Percentiles rank a stretch among this genome's conserved stretches.
Evolutionary conservation across 345 rosid species (phyloP).

Genomic region (Nasturtium officinale): DNA sequence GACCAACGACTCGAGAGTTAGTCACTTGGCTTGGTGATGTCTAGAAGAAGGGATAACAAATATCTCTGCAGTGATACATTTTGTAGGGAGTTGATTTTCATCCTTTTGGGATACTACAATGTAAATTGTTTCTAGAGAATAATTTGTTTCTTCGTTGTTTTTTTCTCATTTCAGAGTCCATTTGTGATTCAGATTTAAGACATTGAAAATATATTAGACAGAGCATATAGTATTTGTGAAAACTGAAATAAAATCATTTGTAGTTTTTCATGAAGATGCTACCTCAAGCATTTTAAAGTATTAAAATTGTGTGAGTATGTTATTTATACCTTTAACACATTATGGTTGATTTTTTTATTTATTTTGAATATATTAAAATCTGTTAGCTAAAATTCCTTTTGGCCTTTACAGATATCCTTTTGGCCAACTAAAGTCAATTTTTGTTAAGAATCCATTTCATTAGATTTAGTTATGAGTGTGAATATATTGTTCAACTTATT

Average conservation of each 20-base stretch:
- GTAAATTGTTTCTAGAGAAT: constrained; percentile 41
- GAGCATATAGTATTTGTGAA: not conserved
- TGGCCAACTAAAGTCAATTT: constrained; percentile 36
- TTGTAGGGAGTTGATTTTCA: constrained; percentile 30
- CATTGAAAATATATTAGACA: constrained; percentile 9
- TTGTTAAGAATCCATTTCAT: constrained; percentile 23
- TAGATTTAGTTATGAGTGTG: constrained; percentile 11
- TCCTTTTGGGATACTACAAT: constrained; percentile 36
- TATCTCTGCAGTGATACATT: constrained; percentile 5
- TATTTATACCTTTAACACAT: not conserved
- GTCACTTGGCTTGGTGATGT: constrained; percentile 67
- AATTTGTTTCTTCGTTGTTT: constrained; percentile 28
- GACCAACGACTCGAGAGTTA: constrained; percentile 70
- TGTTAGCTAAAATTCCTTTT: constrained; percentile 11
- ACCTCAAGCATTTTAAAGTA: constrained; percentile 4
- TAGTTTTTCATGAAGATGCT: not conserved
- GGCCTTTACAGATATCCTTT: constrained; percentile 13
- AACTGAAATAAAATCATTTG: constrained; percentile 3
- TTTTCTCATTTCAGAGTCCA: not conserved
- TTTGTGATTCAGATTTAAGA: constrained; percentile 29
- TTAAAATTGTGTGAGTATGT: not conserved
- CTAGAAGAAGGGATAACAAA: not conserved
- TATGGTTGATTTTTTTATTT: not conserved
- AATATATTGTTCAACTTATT: constrained; percentile 29
- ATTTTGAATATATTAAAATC: not conserved